A percentile compares a stretch with the other conserved stretches of the same genome.
Conservation (phyloP, 2,329 filamentous ascomycete genomes). For the Calonectria pauciramosa region DNA sequence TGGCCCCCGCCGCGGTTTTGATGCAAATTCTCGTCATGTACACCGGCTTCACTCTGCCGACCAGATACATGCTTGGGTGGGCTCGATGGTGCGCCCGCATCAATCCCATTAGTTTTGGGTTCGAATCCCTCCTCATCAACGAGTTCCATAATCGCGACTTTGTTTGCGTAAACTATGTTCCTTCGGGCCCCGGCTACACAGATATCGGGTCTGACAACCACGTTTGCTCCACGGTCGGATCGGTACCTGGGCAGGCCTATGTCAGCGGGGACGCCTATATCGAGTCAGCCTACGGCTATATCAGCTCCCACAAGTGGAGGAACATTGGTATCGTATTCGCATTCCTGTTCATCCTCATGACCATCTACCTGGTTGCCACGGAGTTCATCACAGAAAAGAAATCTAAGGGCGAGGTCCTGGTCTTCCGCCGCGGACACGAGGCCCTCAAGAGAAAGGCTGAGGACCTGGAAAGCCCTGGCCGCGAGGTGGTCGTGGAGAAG, state of each 20-base stretch:
- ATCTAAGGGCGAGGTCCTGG: conserved; percentile 71
- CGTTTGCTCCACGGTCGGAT: conserved; percentile 12
- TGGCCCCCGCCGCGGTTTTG: conserved; percentile 52
- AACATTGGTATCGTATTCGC: conserved; percentile 69
- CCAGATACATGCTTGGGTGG: conserved; percentile 69
- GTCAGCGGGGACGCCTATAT: not conserved
- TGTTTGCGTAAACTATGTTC: conserved; percentile 30
- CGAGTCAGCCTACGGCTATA: not conserved
- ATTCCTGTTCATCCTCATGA: conserved; percentile 49
- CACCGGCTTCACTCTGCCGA: conserved; percentile 63
- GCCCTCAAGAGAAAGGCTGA: conserved; percentile 10
- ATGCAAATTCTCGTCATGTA: conserved; percentile 44
- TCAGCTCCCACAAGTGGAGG: conserved; percentile 5
- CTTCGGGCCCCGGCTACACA: conserved; percentile 6
- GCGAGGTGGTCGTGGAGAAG: not conserved
- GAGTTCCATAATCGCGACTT: conserved; percentile 63
- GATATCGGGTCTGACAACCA: not conserved
- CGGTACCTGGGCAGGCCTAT: not conserved
- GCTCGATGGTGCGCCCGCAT: conserved; percentile 76
- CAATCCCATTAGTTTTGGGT: conserved; percentile 74
- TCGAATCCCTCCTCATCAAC: conserved; percentile 75
- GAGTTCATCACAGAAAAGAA: conserved; percentile 62
- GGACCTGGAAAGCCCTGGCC: conserved; percentile 7
- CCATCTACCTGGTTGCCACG: conserved; percentile 61
- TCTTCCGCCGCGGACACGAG: conserved; percentile 58